Evolutionary conservation across 1,284 basidiomycete species (phyloP).

Genomic region (Tilletia indica): DNA sequence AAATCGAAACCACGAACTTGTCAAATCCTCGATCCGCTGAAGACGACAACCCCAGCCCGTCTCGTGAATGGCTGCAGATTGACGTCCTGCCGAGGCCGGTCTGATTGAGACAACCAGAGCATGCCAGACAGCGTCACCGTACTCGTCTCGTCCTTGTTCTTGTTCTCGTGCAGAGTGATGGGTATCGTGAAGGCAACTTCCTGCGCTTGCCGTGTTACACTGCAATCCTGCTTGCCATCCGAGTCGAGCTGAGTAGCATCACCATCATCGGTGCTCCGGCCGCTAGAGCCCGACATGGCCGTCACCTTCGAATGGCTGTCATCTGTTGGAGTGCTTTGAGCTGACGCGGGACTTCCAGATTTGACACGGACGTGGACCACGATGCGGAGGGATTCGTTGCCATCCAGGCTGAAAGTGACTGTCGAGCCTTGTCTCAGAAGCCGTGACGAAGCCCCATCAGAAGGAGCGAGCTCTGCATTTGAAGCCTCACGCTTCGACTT

Average conservation of each 20-base stretch:
- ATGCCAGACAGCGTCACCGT: constrained; percentile 24
- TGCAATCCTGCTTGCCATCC: constrained; percentile 22
- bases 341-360: constrained; percentile 30
- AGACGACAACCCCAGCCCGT: too few relatives aligned
- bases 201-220: constrained; percentile 13
- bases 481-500: not conserved
- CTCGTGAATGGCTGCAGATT: too few relatives aligned
- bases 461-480: too few relatives aligned
- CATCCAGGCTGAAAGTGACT: constrained; percentile 43
- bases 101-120: not conserved
- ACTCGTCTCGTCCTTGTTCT: constrained; percentile 54
- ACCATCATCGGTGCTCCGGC: not conserved
- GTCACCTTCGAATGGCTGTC: not conserved
- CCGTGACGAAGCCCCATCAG: constrained; percentile 13
- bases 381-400: constrained; percentile 45
- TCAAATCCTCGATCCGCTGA: too few relatives aligned
- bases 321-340: constrained; percentile 23
- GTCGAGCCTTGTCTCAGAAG: constrained; percentile 40
- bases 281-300: not conserved
- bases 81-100: too few relatives aligned
- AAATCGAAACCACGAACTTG: too few relatives aligned
- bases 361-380: constrained; percentile 42
- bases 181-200: constrained; percentile 29
- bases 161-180: constrained; percentile 50
- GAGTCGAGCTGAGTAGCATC: constrained; percentile 24